These are phyloP conservation scores for Phaffia rhodozyma DNA, from an alignment of 1,284 basidiomycete genomes.

Conservation along the genomic window DNA sequence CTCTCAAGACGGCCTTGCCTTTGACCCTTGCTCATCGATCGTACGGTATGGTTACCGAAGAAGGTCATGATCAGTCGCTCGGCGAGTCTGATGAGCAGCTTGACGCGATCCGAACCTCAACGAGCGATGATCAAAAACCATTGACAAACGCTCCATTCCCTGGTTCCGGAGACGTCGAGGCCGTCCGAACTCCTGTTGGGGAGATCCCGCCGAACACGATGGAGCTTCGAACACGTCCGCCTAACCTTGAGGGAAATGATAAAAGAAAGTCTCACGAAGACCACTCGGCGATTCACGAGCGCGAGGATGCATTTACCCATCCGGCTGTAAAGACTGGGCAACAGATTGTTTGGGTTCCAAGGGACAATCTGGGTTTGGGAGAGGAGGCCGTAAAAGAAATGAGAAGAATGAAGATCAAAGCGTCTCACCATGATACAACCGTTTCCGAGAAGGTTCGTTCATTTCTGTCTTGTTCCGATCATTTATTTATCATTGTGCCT, in stretches of 20 bases:
- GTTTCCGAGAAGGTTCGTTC: constrained; percentile 34
- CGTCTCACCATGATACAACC: constrained; percentile 53
- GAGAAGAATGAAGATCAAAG: constrained; percentile 46
- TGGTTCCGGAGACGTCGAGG: background rate
- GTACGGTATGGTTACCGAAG: constrained; percentile 36
- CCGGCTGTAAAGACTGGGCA: constrained; percentile 64
- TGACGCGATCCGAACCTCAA: background rate
- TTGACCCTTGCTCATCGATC: constrained; percentile 62
- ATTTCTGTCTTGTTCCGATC: background rate
- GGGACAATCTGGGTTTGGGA: constrained; percentile 53
- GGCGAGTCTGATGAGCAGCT: constrained; percentile 16
- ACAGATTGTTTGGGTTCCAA: constrained; percentile 66
- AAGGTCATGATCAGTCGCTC: constrained; percentile 23
- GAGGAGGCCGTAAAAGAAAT: constrained; percentile 52
- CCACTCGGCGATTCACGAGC: background rate
- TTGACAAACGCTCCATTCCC: background rate
- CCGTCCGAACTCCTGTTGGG: constrained; percentile 22
- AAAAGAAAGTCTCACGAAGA: background rate
- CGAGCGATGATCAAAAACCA: background rate
- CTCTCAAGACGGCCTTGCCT: constrained; percentile 51
- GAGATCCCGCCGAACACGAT: constrained; percentile 21
- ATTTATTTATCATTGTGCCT: background rate
- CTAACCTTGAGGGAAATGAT: background rate
- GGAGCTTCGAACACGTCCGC: background rate
- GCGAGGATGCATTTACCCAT: constrained; percentile 51